Percentiles rank a stretch among this genome's conserved stretches.
Conservation (phyloP, 2,329 filamentous ascomycete genomes). For the Tolypocladium sp. region DNA sequence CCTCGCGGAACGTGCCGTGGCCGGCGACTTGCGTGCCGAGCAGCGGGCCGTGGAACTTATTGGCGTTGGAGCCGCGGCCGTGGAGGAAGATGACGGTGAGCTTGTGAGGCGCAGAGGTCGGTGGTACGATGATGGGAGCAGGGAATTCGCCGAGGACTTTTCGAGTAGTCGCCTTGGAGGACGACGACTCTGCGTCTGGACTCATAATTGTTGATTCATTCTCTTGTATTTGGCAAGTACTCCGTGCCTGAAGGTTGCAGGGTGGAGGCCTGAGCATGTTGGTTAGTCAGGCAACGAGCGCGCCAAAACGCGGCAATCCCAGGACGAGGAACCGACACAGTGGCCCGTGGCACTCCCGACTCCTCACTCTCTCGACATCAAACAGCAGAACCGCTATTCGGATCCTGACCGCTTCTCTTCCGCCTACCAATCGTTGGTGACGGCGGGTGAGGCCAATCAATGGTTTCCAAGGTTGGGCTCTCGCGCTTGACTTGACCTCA, state of each 20-base stretch:
- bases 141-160: slow-evolving; percentile 13
- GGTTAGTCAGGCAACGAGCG: neutral
- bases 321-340: neutral
- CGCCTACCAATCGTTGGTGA: neutral
- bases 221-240: neutral
- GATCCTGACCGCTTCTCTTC: neutral
- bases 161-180: neutral
- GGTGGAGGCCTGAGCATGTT: neutral
- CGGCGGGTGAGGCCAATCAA: neutral
- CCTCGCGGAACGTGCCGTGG: slow-evolving; percentile 15
- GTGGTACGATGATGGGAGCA: slow-evolving; percentile 10
- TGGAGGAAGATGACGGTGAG: slow-evolving; percentile 40
- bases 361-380: neutral
- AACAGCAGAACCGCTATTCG: neutral
- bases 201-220: neutral
- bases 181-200: neutral
- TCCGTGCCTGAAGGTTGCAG: neutral
- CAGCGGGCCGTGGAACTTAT: slow-evolving; percentile 29
- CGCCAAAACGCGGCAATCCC: neutral
- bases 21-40: slow-evolving; percentile 17
- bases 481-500: neutral
- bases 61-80: slow-evolving; percentile 34
- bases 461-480: neutral
- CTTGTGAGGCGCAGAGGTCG: slow-evolving; percentile 21
- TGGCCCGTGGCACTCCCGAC: neutral